Conservation (phyloP, 2,329 filamentous ascomycete genomes). For the Raffaelea arxii region DNA sequence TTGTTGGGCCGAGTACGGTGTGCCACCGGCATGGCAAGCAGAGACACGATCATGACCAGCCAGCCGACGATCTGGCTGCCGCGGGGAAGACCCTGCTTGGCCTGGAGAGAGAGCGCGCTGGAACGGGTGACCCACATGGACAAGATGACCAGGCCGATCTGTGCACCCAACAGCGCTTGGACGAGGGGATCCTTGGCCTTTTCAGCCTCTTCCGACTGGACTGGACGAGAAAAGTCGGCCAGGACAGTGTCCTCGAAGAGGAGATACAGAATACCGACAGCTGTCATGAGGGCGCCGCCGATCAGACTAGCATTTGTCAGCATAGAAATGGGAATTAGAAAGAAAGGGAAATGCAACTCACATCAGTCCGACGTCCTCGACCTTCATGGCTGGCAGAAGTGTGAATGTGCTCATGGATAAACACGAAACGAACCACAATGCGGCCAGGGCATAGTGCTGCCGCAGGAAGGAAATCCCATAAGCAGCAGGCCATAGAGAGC, state of each 20-base stretch:
- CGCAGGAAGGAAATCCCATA: slow-evolving; percentile 66
- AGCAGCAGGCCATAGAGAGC: slow-evolving; percentile 65
- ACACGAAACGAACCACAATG: slow-evolving; percentile 69
- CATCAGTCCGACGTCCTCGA: slow-evolving; percentile 68
- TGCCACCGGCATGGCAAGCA: slow-evolving; percentile 64
- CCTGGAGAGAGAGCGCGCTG: slow-evolving; percentile 75
- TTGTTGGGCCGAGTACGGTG: slow-evolving; percentile 71
- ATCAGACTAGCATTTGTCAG: slow-evolving; percentile 41
- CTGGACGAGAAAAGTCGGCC: slow-evolving; percentile 28
- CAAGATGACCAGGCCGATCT: slow-evolving; percentile 69
- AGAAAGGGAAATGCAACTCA: slow-evolving; percentile 28
- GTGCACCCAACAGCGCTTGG: slow-evolving; percentile 53
- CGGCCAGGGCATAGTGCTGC: slow-evolving; percentile 52
- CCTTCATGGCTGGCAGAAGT: slow-evolving; percentile 75
- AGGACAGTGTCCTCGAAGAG: slow-evolving; percentile 60
- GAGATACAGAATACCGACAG: slow-evolving; percentile 68
- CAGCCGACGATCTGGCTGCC: slow-evolving; percentile 87
- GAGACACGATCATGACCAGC: slow-evolving; percentile 61
- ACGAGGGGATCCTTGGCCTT: slow-evolving; percentile 35
- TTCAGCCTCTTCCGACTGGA: slow-evolving; percentile 10
- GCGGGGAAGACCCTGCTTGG: slow-evolving; percentile 71
- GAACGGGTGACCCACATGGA: slow-evolving; percentile 81
- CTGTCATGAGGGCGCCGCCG: slow-evolving; percentile 70
- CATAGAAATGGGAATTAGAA: background rate
- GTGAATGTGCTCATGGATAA: slow-evolving; percentile 84